These are phyloP conservation scores for Fusarium nurragi DNA, from an alignment of 2,329 filamentous ascomycete species.

Conservation along the genomic window DNA sequence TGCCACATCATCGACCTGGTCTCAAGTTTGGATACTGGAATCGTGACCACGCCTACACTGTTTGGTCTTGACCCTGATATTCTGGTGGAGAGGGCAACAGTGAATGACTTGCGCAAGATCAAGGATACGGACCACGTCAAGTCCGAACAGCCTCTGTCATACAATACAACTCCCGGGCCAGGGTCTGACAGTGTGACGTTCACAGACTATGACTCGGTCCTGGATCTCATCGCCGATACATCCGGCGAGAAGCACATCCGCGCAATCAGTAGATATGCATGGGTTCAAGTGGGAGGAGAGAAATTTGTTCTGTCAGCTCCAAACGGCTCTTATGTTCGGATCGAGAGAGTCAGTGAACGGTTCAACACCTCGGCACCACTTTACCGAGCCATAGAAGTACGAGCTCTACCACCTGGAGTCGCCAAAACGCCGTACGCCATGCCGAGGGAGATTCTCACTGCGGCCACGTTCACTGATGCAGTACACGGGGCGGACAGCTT, in stretches of 20 bases:
- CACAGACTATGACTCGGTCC: conserved; percentile 91
- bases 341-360: conserved; percentile 54
- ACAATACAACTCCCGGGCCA: conserved; percentile 17
- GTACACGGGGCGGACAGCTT: conserved; percentile 88
- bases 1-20: conserved; percentile 99
- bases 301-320: conserved; percentile 76
- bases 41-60: conserved; percentile 89
- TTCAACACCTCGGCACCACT: conserved; percentile 39
- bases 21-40: conserved; percentile 81
- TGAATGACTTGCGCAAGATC: conserved; percentile 67
- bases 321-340: conserved; percentile 68
- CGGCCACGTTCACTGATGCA: conserved; percentile 74
- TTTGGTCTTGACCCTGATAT: conserved; percentile 90
- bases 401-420: conserved; percentile 55
- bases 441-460: conserved; percentile 73
- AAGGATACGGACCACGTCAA: conserved; percentile 55
- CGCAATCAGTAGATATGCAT: conserved; percentile 76
- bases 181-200: conserved; percentile 70
- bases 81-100: conserved; percentile 73
- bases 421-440: conserved; percentile 71
- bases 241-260: conserved; percentile 82
- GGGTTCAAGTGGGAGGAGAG: conserved; percentile 80
- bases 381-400: conserved; percentile 60
- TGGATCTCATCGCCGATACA: conserved; percentile 86
- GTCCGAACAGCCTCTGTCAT: conserved; percentile 23